A percentile compares a stretch with the other conserved stretches of the same genome.
Conservation (phyloP, 2,329 filamentous ascomycete species). For the Penicillium corylophilum region DNA sequence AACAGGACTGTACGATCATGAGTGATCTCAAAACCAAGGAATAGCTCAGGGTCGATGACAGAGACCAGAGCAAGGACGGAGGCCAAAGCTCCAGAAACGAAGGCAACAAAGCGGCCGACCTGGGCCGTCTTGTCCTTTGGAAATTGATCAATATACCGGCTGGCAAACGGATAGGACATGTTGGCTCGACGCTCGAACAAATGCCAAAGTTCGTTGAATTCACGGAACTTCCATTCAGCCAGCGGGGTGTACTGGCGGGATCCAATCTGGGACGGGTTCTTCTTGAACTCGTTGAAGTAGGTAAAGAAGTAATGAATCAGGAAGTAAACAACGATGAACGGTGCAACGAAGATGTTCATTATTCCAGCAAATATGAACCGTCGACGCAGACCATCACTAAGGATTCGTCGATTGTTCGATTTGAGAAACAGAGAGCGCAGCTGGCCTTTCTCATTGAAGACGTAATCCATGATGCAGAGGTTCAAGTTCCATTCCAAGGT, state of each 20-base stretch:
- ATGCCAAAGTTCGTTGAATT: constrained; percentile 95
- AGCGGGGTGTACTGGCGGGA: constrained; percentile 87
- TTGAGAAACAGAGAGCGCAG: constrained; percentile 83
- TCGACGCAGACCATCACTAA: constrained; percentile 74
- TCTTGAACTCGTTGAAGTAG: constrained; percentile 97
- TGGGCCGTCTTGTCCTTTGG: constrained; percentile 93
- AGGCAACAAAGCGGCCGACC: constrained; percentile 77
- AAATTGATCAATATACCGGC: constrained; percentile 90
- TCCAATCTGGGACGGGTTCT: constrained; percentile 83
- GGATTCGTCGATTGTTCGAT: constrained; percentile 71
- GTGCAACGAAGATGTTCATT: constrained; percentile 82
- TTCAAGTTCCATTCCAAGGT: constrained; percentile 91
- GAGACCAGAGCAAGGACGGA: constrained; percentile 82
- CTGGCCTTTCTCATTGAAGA: constrained; percentile 87
- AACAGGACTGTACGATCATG: constrained; percentile 85
- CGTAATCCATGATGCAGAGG: constrained; percentile 86
- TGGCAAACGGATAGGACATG: constrained; percentile 93
- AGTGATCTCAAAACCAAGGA: constrained; percentile 88
- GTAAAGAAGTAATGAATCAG: constrained; percentile 89
- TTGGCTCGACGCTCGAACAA: constrained; percentile 85
- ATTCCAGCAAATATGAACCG: constrained; percentile 81
- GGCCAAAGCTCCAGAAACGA: constrained; percentile 80
- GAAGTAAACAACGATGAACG: constrained; percentile 83
- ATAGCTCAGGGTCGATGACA: constrained; percentile 84
- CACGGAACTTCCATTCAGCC: constrained; percentile 96